Base-by-base conservation (phyloP, 345 rosid species). In the Rhizophora apiculata region DNA sequence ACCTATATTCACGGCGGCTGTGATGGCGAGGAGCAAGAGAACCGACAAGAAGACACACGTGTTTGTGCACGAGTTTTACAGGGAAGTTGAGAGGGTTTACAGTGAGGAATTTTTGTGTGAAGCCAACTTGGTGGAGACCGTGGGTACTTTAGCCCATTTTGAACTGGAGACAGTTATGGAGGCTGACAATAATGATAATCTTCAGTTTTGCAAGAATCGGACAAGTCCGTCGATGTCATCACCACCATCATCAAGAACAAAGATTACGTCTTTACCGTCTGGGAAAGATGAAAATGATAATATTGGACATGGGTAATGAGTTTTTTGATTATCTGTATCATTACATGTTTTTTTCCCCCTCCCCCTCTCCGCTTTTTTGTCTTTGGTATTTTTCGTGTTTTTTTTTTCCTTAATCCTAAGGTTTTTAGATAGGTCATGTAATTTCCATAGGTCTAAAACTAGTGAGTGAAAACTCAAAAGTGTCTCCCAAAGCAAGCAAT, bases 1-100 rank as follows among this genome's bases (percentile, higher is more conserved):
- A 26, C 82, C 96, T 56, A 87, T 94, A 30, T 94, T 87, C 72
- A 91, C 96, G 24, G 81, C 96, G 53, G 89, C 83, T 27, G 98
- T 94, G 61, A 55, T 91, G 76, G 90, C 95, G 8, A 85, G 85
- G 79, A 91, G 93, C 75, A 82, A 79, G 81, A 73, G 49, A 36
- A 72, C 62, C 62, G 70, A 72, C 51, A 64, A 70, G 66, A 79
- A 63, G 79, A 90, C 97, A 34, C 89, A 91, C 60, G 90, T 94
- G 16, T 89, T 94, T 34, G 95, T 91, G 24, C 98, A 91, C 46
- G 98, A 94, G 57, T 72, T 83, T 65, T 70, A 71, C 31, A 81
- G 98, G 63, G 83, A 89, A 68, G 86, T 89, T 26, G 98, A 94
- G 78, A 87, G 82, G 62, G 61, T 79, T 32, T 88, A 77, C 63